phyloP scores from a whole-genome alignment of 2,329 filamentous ascomycete genomes.

The Pseudocercospora pini-densiflorae region DNA sequence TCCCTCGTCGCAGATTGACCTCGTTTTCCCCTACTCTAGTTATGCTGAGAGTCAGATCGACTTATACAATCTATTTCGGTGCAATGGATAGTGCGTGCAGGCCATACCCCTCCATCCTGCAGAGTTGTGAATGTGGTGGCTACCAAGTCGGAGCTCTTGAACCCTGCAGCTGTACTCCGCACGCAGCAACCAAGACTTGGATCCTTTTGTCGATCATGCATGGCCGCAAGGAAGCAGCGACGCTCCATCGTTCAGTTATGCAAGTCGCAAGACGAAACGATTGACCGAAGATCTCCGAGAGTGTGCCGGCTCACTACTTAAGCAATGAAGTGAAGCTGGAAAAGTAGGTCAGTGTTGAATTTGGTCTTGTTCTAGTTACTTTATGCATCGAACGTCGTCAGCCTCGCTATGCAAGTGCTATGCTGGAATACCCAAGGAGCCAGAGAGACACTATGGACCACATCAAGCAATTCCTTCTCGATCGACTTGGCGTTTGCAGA shows the following conservation, averaged over 20 bases:
- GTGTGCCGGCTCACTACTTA: not conserved
- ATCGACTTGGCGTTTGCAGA: slow-evolving; percentile 14
- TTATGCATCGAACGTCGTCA: not conserved
- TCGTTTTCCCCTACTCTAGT: not conserved
- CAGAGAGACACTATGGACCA: not conserved
- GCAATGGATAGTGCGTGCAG: slow-evolving; percentile 9
- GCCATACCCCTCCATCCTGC: slow-evolving; percentile 16
- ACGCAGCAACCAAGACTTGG: not conserved
- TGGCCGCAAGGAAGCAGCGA: not conserved
- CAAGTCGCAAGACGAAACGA: not conserved
- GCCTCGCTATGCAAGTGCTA: slow-evolving; percentile 1
- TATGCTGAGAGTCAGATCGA: not conserved
- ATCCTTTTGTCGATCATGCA: not conserved
- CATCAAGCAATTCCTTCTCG: not conserved
- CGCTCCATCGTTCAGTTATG: not conserved
- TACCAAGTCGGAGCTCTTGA: slow-evolving; percentile 13
- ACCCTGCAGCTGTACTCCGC: slow-evolving; percentile 21
- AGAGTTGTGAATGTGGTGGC: not conserved
- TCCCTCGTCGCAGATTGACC: not conserved
- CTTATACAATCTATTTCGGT: slow-evolving; percentile 10
- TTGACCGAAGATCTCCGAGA: not conserved
- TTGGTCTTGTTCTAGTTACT: not conserved
- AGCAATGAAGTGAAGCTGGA: not conserved
- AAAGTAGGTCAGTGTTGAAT: not conserved
- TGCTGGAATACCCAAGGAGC: not conserved